These are phyloP conservation scores for Leccinum disarticulatum DNA, from an alignment of 768 basidiomycete species.

Conservation along the genomic window DNA sequence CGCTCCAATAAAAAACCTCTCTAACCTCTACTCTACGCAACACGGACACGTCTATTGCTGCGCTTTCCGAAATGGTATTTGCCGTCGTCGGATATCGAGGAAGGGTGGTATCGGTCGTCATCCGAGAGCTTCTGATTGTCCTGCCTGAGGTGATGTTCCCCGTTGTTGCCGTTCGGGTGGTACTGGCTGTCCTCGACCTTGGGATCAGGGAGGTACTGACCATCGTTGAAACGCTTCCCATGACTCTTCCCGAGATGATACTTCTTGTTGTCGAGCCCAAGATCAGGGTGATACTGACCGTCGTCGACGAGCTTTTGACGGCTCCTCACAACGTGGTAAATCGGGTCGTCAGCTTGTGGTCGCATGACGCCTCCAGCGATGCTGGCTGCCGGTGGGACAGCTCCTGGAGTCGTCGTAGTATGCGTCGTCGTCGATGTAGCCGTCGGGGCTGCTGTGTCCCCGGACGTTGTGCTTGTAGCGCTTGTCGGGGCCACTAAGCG, in stretches of 20 bases:
- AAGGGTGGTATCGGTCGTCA: slow-evolving; percentile 4
- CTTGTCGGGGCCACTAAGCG: neutral
- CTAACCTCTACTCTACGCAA: neutral
- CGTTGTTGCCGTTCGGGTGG: neutral
- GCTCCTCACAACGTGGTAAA: neutral
- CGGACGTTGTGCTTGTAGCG: neutral
- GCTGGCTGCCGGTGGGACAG: neutral
- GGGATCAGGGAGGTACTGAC: slow-evolving; percentile 13
- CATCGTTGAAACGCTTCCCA: slow-evolving; percentile 11
- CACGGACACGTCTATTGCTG: neutral
- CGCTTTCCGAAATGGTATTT: slow-evolving; percentile 10
- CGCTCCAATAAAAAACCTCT: neutral
- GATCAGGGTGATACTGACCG: slow-evolving; percentile 10
- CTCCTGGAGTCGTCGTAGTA: neutral
- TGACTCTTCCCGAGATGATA: slow-evolving; percentile 2
- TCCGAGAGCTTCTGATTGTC: neutral
- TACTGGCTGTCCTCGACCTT: slow-evolving; percentile 2
- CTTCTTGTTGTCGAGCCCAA: slow-evolving; percentile 10
- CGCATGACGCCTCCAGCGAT: neutral
- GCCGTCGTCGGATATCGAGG: slow-evolving; percentile 6
- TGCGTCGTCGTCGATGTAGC: neutral
- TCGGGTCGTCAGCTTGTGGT: neutral
- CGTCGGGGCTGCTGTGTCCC: neutral
- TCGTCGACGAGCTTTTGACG: slow-evolving; percentile 8
- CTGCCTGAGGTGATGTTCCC: neutral